A percentile compares a stretch with the other conserved stretches of the same genome.
Conservation (phyloP, 257 asterid species). For the Solanum ossicruentum region DNA sequence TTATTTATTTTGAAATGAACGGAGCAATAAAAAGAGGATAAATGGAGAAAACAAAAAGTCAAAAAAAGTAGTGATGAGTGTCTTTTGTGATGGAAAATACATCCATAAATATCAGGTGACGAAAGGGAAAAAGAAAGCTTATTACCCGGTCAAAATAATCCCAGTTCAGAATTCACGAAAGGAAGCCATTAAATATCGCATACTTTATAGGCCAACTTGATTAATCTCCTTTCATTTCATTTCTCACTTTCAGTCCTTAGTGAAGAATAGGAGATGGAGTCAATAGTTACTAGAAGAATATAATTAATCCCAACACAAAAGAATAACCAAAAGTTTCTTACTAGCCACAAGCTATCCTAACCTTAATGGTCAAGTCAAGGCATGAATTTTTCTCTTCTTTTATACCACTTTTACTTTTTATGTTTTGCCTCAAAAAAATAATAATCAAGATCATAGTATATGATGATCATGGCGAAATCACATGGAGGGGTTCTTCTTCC, state of each 20-base stretch:
- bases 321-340: constrained; percentile 16
- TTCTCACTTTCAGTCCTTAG: neutral
- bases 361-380: constrained; percentile 45
- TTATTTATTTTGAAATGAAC: too few relatives aligned
- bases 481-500: constrained; percentile 2
- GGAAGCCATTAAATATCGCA: neutral
- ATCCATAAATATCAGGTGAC: neutral
- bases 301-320: neutral
- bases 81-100: neutral
- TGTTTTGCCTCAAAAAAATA: neutral
- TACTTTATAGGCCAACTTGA: neutral
- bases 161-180: neutral
- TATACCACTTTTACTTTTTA: neutral
- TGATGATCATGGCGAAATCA: constrained; percentile 21
- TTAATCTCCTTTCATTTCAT: neutral
- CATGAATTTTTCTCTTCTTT: constrained; percentile 6
- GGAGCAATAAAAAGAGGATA: neutral
- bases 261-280: neutral
- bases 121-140: neutral
- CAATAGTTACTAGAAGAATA: neutral
- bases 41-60: neutral
- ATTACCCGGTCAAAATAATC: neutral
- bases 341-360: constrained; percentile 43
- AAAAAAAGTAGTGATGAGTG: neutral
- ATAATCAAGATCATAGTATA: neutral